Conservation (phyloP, 2,329 filamentous ascomycete genomes). For the Chaetomiaceae sp. region DNA sequence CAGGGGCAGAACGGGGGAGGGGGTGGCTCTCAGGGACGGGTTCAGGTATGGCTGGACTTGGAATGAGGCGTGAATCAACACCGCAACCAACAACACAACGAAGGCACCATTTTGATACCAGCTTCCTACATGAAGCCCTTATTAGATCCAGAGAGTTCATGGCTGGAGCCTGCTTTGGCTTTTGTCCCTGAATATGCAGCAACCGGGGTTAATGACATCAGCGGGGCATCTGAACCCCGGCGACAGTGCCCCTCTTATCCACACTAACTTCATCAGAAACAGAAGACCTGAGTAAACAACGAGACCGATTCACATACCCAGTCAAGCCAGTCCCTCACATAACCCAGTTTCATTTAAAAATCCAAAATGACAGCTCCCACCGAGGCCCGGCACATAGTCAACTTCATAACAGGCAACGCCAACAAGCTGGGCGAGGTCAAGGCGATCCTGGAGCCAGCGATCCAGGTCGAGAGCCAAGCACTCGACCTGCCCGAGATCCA, state of each 20-base stretch:
- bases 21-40: not conserved
- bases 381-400: constrained; percentile 45
- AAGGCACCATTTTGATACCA: too few species aligned
- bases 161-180: not conserved
- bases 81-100: too few species aligned
- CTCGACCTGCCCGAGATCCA: constrained; percentile 88
- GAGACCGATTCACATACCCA: not conserved
- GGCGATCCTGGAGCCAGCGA: constrained; percentile 72
- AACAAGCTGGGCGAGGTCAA: constrained; percentile 91
- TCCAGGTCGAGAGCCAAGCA: constrained; percentile 68
- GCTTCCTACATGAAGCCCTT: too few species aligned
- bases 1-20: not conserved
- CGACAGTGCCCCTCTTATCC: constrained; percentile 4
- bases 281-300: not conserved
- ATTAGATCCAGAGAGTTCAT: too few species aligned
- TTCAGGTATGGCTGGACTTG: not conserved
- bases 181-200: constrained; percentile 2
- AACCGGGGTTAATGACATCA: constrained; percentile 3
- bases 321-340: too few species aligned
- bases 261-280: not conserved
- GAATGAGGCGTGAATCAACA: not conserved
- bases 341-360: too few species aligned
- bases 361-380: constrained; percentile 31
- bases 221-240: not conserved
- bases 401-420: constrained; percentile 95